Conservation (phyloP, 768 basidiomycete genomes). For the Punctularia strigosozonata region DNA sequence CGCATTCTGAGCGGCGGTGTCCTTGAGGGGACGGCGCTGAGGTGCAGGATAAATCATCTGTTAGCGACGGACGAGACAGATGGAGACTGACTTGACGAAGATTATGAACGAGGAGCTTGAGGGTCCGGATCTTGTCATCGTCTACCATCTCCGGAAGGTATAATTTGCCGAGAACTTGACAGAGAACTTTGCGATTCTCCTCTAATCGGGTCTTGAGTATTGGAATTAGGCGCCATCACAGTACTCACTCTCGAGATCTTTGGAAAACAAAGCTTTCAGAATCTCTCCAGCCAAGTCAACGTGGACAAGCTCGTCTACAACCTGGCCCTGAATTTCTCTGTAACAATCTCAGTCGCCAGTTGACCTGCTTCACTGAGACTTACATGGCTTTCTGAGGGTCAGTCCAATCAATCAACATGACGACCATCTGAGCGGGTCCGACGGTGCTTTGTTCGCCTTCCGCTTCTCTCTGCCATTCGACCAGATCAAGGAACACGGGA, state of each 20-base stretch:
- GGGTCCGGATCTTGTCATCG: conserved; percentile 50
- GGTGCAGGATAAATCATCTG: conserved; percentile 4
- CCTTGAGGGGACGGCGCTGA: conserved; percentile 46
- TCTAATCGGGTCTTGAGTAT: conserved; percentile 16
- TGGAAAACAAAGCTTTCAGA: conserved; percentile 33
- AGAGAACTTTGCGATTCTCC: conserved; percentile 35
- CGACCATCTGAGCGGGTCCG: conserved; percentile 55
- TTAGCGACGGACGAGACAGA: background rate
- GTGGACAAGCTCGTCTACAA: conserved; percentile 32
- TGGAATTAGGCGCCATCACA: background rate
- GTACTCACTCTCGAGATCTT: conserved; percentile 40
- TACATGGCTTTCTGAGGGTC: conserved; percentile 64
- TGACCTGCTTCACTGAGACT: conserved; percentile 16
- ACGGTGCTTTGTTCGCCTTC: conserved; percentile 72
- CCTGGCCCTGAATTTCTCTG: conserved; percentile 30
- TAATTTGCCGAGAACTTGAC: conserved; percentile 35
- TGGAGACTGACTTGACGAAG: conserved; percentile 19
- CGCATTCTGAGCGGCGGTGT: conserved; percentile 56
- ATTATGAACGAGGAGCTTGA: conserved; percentile 51
- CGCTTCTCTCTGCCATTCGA: conserved; percentile 43
- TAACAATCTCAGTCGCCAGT: conserved; percentile 2
- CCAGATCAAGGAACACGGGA: conserved; percentile 49
- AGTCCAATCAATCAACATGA: conserved; percentile 84
- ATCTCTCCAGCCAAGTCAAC: conserved; percentile 45
- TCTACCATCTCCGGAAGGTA: conserved; percentile 62